These are phyloP conservation scores for Fusarium agapanthi DNA, from an alignment of 2,329 filamentous ascomycete genomes.

Conservation along the genomic window DNA sequence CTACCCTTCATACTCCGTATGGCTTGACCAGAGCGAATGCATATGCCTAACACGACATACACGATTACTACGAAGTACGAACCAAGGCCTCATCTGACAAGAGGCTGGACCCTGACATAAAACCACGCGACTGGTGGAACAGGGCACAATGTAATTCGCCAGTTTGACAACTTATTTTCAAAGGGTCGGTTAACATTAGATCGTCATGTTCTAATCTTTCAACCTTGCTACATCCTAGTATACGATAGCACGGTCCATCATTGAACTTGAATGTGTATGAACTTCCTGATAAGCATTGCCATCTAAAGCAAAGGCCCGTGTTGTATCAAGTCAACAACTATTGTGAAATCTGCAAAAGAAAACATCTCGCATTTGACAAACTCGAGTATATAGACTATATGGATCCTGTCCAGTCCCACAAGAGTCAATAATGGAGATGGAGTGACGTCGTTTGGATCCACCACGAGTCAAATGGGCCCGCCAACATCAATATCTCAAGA, in stretches of 20 bases:
- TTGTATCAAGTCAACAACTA: neutral
- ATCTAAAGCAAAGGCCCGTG: neutral
- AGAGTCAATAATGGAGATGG: neutral
- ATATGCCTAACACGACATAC: neutral
- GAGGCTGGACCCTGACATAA: neutral
- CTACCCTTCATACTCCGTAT: neutral
- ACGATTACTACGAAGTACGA: neutral
- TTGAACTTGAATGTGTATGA: neutral
- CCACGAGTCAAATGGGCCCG: slow-evolving; percentile 21
- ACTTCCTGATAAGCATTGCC: neutral
- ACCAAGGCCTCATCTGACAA: slow-evolving; percentile 1
- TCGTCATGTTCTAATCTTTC: slow-evolving; percentile 22
- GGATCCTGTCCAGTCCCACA: neutral
- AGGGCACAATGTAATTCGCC: slow-evolving; percentile 11
- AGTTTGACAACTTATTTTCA: slow-evolving; percentile 13
- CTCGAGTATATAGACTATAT: neutral
- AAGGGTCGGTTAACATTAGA: slow-evolving; percentile 26
- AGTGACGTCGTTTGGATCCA: slow-evolving; percentile 37
- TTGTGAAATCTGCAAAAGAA: neutral
- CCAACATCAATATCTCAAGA: slow-evolving; percentile 22
- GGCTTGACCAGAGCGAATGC: neutral
- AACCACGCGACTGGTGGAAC: slow-evolving; percentile 5
- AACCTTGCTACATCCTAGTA: slow-evolving; percentile 9
- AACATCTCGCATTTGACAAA: neutral
- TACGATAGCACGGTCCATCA: slow-evolving; percentile 5